Evolutionary conservation across 768 basidiomycete species (phyloP), one percentile per base, ranked within the genome.

Genomic region (Nidularia pulvinata): DNA sequence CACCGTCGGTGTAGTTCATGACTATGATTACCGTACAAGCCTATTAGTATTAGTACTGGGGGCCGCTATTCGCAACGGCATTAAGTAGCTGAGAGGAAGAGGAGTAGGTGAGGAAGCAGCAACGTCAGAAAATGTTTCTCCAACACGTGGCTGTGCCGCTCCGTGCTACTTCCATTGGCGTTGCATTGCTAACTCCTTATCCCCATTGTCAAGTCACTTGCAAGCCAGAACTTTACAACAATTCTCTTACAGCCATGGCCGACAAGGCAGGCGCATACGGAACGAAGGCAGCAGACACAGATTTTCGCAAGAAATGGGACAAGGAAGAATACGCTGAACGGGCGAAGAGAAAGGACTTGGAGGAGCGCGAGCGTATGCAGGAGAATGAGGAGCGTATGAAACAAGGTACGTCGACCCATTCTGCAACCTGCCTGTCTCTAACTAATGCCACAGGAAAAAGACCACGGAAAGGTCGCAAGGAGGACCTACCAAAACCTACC

Each of bases 241-340:
- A 30, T n/a, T 22, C 10, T 32, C n/a, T 45, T 10, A 22, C 52
- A 33, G 47, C 51, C 55, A 76, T 76, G 75, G 64, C 71, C 47
- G 69, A 74, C 60, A 74, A 74, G 55, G 61, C 54, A 9, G 72
- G 76, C 52, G 74, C 76, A 25, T 76, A 77, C 59, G 70, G 61
- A 7, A 69, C 69, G 56, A 77, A 77, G 52, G 77, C 81, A 33
- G 65, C 74, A 14, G 89, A 91, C 69, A 89, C 88, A 7, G 88
- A 89, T 68, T 90, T 91, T 60, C 73, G 94, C 47, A 89, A 88
- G 72, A 93, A 88, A 78, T 98, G 95, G 95, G 91, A 97, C 77
- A 93, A 94, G 73, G 88, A 95, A 65, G 92, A 91, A 66, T 93
- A 88, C 72, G 83, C 88, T 11, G 91, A 93, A 65, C 82, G 82